Evolutionary conservation across 1,139 yeast species (phyloP).

Genomic region (Protomyces pachydermus): DNA sequence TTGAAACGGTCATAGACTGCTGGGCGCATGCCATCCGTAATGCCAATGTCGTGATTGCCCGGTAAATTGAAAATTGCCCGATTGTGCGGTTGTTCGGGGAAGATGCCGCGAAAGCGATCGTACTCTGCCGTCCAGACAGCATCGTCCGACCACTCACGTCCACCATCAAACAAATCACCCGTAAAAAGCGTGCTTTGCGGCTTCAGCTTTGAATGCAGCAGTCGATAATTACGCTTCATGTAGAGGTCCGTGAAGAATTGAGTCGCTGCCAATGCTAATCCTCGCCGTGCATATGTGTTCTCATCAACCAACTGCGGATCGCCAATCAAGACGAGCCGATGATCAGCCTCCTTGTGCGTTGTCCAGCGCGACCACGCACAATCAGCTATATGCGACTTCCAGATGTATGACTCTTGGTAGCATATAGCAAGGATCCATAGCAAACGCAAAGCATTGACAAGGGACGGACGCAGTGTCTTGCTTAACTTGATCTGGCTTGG

Average conservation of each 20-base stretch:
- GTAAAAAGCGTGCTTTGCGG: conserved; percentile 76
- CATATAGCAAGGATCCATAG: conserved; percentile 10
- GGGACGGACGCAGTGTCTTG: conserved; percentile 4
- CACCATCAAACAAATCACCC: conserved; percentile 94
- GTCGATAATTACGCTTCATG: conserved; percentile 68
- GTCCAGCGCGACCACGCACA: conserved; percentile 22
- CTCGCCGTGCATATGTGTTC: conserved; percentile 52
- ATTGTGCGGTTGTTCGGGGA: conserved; percentile 39
- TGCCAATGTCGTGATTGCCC: conserved; percentile 96
- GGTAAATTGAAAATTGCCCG: conserved; percentile 56
- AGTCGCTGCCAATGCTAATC: conserved; percentile 39
- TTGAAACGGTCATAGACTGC: conserved; percentile 58
- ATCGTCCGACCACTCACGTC: conserved; percentile 73
- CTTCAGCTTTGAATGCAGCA: conserved; percentile 53
- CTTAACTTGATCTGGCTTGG: neutral
- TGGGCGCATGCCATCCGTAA: conserved; percentile 60
- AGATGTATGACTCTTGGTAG: conserved; percentile 14
- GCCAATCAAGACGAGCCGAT: conserved; percentile 63
- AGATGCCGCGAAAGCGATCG: conserved; percentile 60
- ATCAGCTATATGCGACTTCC: conserved; percentile 4
- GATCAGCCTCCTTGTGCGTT: conserved; percentile 44
- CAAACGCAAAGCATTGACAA: neutral
- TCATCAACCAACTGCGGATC: conserved; percentile 91
- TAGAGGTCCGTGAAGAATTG: conserved; percentile 61
- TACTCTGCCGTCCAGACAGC: conserved; percentile 69